Conservation (phyloP, 495 filamentous ascomycete genomes). For the Aspergillus nidulans region DNA sequence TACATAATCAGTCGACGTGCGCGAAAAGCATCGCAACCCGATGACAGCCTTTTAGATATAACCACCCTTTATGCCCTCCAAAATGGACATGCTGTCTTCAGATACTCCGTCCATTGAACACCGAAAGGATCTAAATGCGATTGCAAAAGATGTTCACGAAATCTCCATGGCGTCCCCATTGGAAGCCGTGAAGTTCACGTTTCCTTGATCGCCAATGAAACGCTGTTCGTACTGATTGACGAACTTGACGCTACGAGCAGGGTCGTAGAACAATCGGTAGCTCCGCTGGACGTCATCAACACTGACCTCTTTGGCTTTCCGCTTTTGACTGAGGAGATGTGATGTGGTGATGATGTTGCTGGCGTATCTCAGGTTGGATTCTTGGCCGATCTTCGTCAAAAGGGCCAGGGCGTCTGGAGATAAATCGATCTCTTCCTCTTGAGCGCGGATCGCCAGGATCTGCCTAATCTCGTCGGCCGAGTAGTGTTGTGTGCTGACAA, state of each 20-base stretch:
- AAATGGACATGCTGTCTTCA: neutral
- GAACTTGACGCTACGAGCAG: slow-evolving; percentile 80
- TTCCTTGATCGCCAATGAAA: slow-evolving; percentile 83
- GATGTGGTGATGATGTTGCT: slow-evolving; percentile 95
- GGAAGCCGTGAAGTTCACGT: slow-evolving; percentile 62
- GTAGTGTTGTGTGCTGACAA: slow-evolving; percentile 94
- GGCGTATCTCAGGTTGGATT: slow-evolving; percentile 87
- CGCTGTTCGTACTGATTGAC: slow-evolving; percentile 85
- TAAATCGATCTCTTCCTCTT: slow-evolving; percentile 93
- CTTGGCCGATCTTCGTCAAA: slow-evolving; percentile 90
- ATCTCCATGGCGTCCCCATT: slow-evolving; percentile 84
- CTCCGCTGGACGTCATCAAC: slow-evolving; percentile 88
- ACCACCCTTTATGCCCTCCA: neutral
- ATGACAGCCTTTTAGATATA: slow-evolving; percentile 16
- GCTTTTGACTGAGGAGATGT: slow-evolving; percentile 73
- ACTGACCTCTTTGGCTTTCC: slow-evolving; percentile 73
- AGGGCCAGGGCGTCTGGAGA: slow-evolving; percentile 84
- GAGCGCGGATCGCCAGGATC: slow-evolving; percentile 84
- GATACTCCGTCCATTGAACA: slow-evolving; percentile 19
- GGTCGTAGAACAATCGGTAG: slow-evolving; percentile 91
- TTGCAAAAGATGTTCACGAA: slow-evolving; percentile 46
- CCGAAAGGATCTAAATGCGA: slow-evolving; percentile 14
- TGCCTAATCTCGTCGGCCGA: slow-evolving; percentile 77
- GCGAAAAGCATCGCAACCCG: slow-evolving; percentile 23
- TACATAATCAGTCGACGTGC: slow-evolving; percentile 42